Conservation (phyloP, 176 grass and related monocot genomes). For the Chrysopogon serrulatus region DNA sequence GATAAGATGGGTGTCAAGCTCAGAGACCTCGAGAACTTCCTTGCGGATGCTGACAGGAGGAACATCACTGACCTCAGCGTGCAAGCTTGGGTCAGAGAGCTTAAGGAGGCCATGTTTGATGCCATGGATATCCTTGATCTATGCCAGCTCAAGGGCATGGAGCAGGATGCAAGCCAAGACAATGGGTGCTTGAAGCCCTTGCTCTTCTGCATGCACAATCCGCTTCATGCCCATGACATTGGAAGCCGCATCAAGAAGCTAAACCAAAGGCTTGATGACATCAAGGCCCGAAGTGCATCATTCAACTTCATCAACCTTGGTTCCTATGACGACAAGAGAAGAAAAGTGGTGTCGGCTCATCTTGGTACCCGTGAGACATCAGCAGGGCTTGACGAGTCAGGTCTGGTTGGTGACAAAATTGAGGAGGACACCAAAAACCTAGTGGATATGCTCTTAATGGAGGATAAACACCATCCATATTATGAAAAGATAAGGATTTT, state of each 20-base stretch:
- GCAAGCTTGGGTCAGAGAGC: background rate
- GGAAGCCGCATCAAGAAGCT: background rate
- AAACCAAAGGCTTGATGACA: background rate
- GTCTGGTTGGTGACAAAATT: background rate
- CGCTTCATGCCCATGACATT: background rate
- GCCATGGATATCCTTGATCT: background rate
- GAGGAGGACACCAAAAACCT: background rate
- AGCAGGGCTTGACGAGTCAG: background rate
- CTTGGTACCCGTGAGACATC: background rate
- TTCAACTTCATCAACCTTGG: background rate
- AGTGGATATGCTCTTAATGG: background rate
- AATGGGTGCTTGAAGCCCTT: background rate
- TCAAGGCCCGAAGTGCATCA: background rate
- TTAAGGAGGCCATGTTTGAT: background rate
- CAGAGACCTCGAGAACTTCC: background rate
- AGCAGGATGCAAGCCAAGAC: background rate
- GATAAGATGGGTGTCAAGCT: background rate
- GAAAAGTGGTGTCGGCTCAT: rapidly evolving
- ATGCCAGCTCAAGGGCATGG: background rate
- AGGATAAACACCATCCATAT: no score
- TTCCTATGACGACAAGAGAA: background rate
- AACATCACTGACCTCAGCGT: background rate
- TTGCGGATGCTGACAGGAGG: slow-evolving; percentile 3
- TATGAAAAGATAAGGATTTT: no score
- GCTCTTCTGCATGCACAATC: background rate